Evolutionary conservation across 805 yeast genomes (phyloP), one percentile per base, ranked within the genome.

Genomic region (Myxozyma neglecta): DNA sequence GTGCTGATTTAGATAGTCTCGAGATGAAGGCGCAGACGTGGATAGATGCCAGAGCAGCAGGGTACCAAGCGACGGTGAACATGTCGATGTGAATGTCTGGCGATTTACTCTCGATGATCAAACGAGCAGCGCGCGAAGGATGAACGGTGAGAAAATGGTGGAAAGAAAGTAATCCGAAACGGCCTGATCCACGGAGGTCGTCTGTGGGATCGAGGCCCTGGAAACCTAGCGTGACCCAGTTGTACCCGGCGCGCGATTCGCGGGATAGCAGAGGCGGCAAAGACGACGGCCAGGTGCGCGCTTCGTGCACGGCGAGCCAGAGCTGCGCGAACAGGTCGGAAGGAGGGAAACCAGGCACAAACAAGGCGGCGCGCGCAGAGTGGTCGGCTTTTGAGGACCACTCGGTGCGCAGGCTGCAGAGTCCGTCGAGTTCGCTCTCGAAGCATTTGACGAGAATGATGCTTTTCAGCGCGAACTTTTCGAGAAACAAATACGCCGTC

Each of bases 151-250:
- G 32, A 14, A 61, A 57, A 24, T 47, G 36, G 16, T 55, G 59
- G 16, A 64, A 53, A 14, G 46, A 32, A 6, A n/a, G 9, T 11
- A 68, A 43, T 1, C 70, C 70, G n/a, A 68, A 57, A 29, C 47
- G 24, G 3, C 70, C 70, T 6, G 65, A 55, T 2, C 75, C 75
- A 11, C 80, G 68, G 53, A 76, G 73, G 59, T 76, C 80, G 0
- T 73, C 70, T 2, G 70, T 59, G 5, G 80, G 80, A 57, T 75
- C 74, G 16, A 63, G 24, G 1, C 78, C 77, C 56, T 76, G 80
- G 66, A 76, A 76, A 6, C 80, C 80, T 7, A 76, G 65, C 3
- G 68, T 63, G 20, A 71, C 74, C 77, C 78, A 76, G 57, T 74
- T 64, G n/a, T 36, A 32, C 4, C 64, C 67, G n/a, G 55, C 68